Conservation (phyloP, 345 rosid genomes). For the Camelina sativa region DNA sequence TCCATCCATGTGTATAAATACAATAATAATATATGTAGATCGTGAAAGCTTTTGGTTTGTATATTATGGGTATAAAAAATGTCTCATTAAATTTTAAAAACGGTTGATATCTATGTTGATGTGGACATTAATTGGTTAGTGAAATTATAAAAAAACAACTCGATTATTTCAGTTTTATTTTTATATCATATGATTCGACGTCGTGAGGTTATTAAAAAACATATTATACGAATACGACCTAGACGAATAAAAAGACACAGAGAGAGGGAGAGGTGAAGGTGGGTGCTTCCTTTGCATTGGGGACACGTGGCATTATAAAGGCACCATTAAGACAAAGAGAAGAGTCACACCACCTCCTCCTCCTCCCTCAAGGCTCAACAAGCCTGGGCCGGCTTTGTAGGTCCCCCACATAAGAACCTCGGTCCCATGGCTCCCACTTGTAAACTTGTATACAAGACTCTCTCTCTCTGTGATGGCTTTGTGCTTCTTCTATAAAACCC, state of each 20-base stretch:
- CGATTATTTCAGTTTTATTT: not conserved
- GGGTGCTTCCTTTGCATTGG: conserved; percentile 1
- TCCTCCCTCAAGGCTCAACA: not conserved
- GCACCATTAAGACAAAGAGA: conserved; percentile 14
- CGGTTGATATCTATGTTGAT: conserved; percentile 17
- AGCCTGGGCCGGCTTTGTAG: conserved; percentile 39
- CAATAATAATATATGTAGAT: not conserved
- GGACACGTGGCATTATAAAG: conserved; percentile 32
- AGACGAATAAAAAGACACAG: conserved; percentile 15
- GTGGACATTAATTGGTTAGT: conserved; percentile 19
- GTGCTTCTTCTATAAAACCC: conserved; percentile 39
- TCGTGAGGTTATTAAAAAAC: conserved; percentile 17
- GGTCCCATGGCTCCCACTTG: conserved; percentile 45
- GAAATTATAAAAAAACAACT: not conserved
- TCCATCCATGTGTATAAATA: too few species aligned
- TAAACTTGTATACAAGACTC: conserved; percentile 17
- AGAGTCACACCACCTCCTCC: conserved; percentile 24
- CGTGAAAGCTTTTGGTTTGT: not conserved
- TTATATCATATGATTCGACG: conserved; percentile 15
- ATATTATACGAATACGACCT: conserved; percentile 15
- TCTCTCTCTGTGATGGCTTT: conserved; percentile 2
- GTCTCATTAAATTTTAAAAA: not conserved
- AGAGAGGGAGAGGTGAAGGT: not conserved
- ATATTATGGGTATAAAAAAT: not conserved
- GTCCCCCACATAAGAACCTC: conserved; percentile 37